Evolutionary conservation across 2,329 filamentous ascomycete genomes (phyloP).

Genomic region (Fusarium solani-melongenae): DNA sequence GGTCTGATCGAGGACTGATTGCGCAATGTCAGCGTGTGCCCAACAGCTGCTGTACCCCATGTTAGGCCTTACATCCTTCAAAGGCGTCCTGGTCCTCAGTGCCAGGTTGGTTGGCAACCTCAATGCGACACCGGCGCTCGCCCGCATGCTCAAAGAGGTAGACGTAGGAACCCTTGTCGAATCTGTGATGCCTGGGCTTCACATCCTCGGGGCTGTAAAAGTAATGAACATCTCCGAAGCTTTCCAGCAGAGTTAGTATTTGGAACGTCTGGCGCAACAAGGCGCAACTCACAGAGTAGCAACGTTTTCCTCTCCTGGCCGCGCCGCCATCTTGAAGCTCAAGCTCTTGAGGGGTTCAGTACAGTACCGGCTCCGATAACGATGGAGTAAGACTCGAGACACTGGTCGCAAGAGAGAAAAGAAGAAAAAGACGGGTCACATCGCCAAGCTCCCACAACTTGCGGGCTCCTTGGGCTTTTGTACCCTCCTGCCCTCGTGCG

Average conservation of each 20-base stretch:
- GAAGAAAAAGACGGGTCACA: conserved; percentile 1
- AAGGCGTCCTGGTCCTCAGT: conserved; percentile 84
- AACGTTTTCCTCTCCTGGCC: conserved; percentile 62
- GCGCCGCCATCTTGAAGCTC: conserved; percentile 54
- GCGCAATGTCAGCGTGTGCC: conserved; percentile 18
- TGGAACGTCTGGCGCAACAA: background rate
- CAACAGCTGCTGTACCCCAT: conserved; percentile 8
- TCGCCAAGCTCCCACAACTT: conserved; percentile 24
- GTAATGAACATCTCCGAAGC: conserved; percentile 83
- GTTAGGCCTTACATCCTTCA: conserved; percentile 72
- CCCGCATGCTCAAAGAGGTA: conserved; percentile 81
- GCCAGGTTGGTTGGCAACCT: conserved; percentile 80
- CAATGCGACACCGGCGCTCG: conserved; percentile 75
- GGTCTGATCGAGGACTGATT: conserved; percentile 72
- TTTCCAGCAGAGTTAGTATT: conserved; percentile 48
- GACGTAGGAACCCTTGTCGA: conserved; percentile 83
- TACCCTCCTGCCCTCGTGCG: conserved; percentile 33
- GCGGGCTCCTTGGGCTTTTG: conserved; percentile 39
- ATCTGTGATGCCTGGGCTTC: conserved; percentile 80
- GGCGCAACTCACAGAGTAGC: conserved; percentile 59
- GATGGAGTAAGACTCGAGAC: background rate
- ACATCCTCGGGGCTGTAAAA: conserved; percentile 76
- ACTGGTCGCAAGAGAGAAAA: conserved; percentile 18
- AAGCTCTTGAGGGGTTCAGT: background rate
- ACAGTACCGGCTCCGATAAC: background rate